Evolutionary conservation across 2,329 filamentous ascomycete species (phyloP), one percentile per base, ranked within the genome.

Genomic region (Talaromyces sp.): DNA sequence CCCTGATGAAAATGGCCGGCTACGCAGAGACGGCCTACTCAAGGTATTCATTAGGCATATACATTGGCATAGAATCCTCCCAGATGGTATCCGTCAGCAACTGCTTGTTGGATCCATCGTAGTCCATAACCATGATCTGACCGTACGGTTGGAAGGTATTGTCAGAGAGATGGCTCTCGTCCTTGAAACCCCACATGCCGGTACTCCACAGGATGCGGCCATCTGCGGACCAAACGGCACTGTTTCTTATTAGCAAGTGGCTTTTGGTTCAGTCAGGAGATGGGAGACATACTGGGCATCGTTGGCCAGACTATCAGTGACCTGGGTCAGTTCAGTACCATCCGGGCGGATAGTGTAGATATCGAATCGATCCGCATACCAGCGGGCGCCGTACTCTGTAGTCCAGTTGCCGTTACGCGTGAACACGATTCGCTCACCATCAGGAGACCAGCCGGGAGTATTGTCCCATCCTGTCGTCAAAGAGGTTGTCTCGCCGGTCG

Each of bases 181-280:
- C 74, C 39, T 76, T 71, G 68, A 80, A 81, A 2, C 77, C 79
- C 60, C 75, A 81, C 75, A 76, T 76, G 4, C 78, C 78, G 9
- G 70, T 78, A 6, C 67, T 73, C 44, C 72, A 81, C 65, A 78
- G 64, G 39, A 81, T 80, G 5, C 72, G 71, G 7, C 77, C 76
- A 68, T 80, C 78, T 1, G 71, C 68, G 0, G 74, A 72, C 77
- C 79, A 81, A 0, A 80, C 76, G 1, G 78, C 78, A 66, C 39
- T 40, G 7, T 40, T 8, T 40, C 8, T 40, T 7, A 16, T 40
- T 18, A 40, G 16, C 16, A 40, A 40, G 28, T 40, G 39, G 39
- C 39, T 40, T 9, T 6, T 40, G 4, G n/a, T 2, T 40, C 39
- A 3, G 28, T 37, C 12, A 5, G 14, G 8, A 12, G 3, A 14